Conservation (phyloP, 352 stramenopile genomes). For the Globisporangium heterothallicum region DNA sequence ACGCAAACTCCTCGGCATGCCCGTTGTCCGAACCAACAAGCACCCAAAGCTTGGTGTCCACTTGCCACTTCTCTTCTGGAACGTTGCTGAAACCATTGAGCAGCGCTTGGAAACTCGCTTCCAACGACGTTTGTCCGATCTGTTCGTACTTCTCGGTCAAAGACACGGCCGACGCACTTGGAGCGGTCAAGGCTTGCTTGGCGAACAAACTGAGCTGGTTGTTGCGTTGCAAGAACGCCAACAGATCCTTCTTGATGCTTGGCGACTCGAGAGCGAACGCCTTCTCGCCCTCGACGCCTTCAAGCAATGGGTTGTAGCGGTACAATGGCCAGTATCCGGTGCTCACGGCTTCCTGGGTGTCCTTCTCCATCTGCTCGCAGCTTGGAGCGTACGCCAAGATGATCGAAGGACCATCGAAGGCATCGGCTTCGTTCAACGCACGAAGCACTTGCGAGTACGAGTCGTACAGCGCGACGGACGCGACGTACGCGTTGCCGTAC, state of each 20-base stretch:
- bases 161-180: constrained; percentile 20
- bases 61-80: constrained; percentile 46
- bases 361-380: constrained; percentile 82
- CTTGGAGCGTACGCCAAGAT: constrained; percentile 87
- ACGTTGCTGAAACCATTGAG: constrained; percentile 58
- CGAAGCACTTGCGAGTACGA: constrained; percentile 84
- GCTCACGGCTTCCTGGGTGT: constrained; percentile 83
- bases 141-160: constrained; percentile 66
- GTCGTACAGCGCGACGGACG: constrained; percentile 87
- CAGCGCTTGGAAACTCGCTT: constrained; percentile 77
- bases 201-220: constrained; percentile 89
- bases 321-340: constrained; percentile 91
- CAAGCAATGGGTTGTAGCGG: constrained; percentile 84
- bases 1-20: constrained; percentile 65
- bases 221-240: constrained; percentile 85
- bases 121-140: constrained; percentile 78
- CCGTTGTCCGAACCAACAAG: constrained; percentile 76
- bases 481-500: constrained; percentile 92
- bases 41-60: constrained; percentile 71
- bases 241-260: constrained; percentile 88
- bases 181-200: constrained; percentile 53
- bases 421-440: constrained; percentile 88
- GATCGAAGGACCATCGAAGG: constrained; percentile 87
- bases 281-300: constrained; percentile 78
- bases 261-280: constrained; percentile 88